Conservation (phyloP, 1,284 basidiomycete genomes). For the Cutaneotrichosporon sp. region DNA sequence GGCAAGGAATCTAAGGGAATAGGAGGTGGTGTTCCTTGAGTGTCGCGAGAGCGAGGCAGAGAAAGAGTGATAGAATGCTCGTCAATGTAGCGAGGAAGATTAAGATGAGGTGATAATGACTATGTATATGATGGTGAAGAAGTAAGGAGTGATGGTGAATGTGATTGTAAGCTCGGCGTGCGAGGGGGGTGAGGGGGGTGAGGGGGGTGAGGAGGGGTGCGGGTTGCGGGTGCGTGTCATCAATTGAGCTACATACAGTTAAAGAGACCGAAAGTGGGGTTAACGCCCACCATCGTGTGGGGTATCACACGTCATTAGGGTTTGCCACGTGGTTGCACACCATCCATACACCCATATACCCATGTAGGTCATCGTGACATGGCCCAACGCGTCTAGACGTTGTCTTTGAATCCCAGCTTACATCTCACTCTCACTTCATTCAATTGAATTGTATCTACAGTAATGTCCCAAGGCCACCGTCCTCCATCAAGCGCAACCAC, state of each 20-base stretch:
- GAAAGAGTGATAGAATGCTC: background rate
- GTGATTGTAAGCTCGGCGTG: background rate
- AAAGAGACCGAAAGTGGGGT: background rate
- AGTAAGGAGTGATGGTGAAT: background rate
- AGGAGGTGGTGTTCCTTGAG: background rate
- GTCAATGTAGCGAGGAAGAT: background rate
- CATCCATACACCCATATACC: no score
- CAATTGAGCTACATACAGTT: background rate
- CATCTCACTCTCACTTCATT: background rate
- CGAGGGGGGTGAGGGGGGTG: background rate
- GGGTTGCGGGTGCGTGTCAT: slow-evolving; percentile 3
- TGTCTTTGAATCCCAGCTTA: no score
- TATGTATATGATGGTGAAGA: background rate
- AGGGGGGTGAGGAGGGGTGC: background rate
- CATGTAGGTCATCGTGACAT: background rate
- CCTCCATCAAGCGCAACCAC: slow-evolving; percentile 40
- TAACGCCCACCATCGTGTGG: background rate
- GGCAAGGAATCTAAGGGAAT: background rate
- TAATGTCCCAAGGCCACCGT: slow-evolving; percentile 38
- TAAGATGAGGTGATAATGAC: background rate
- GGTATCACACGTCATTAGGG: slow-evolving; percentile 21
- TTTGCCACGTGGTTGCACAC: background rate
- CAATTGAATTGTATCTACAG: slow-evolving; percentile 2
- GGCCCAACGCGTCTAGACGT: background rate
- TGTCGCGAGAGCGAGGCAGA: background rate